phyloP scores from a whole-genome alignment of 2,329 filamentous ascomycete genomes.

The Fusarium sp. region DNA sequence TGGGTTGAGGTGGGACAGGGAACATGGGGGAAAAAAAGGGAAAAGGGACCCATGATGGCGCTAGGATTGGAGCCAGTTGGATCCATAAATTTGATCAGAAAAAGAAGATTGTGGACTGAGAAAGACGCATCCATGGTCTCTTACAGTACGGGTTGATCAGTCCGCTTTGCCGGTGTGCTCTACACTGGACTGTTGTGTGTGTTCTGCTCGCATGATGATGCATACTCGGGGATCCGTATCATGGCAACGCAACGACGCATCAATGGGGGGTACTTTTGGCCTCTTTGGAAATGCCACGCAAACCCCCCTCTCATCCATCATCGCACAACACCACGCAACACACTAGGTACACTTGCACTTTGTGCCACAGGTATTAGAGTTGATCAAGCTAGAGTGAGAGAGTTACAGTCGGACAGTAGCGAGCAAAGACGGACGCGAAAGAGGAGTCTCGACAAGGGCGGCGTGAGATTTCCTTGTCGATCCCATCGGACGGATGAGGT shows the following conservation, averaged over 20 bases:
- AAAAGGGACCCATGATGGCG: conserved; percentile 30
- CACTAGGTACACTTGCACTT: neutral
- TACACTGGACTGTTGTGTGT: neutral
- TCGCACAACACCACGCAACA: conserved; percentile 33
- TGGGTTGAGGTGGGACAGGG: conserved; percentile 28
- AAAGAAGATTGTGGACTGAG: conserved; percentile 17
- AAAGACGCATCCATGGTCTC: conserved; percentile 1
- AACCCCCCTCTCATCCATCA: conserved; percentile 14
- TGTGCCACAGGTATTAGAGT: conserved; percentile 21
- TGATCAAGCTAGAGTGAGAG: conserved; percentile 12
- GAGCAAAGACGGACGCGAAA: conserved; percentile 19
- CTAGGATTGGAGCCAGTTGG: conserved; percentile 36
- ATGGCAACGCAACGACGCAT: conserved; percentile 20
- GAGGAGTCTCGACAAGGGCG: conserved; percentile 7
- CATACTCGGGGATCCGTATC: conserved; percentile 31
- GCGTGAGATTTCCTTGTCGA: conserved; percentile 35
- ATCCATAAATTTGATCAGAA: conserved; percentile 29
- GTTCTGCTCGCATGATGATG: conserved; percentile 34
- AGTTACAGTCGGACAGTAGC: conserved; percentile 30
- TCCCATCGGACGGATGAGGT: conserved; percentile 35
- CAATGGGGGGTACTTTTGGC: neutral
- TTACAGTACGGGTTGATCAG: conserved; percentile 36
- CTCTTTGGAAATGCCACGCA: conserved; percentile 21
- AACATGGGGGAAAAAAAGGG: conserved; percentile 23
- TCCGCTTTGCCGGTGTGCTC: conserved; percentile 17